Evolutionary conservation across 345 rosid genomes (phyloP), one percentile per base, ranked within the genome.

Genomic region (Euphorbia peplus): DNA sequence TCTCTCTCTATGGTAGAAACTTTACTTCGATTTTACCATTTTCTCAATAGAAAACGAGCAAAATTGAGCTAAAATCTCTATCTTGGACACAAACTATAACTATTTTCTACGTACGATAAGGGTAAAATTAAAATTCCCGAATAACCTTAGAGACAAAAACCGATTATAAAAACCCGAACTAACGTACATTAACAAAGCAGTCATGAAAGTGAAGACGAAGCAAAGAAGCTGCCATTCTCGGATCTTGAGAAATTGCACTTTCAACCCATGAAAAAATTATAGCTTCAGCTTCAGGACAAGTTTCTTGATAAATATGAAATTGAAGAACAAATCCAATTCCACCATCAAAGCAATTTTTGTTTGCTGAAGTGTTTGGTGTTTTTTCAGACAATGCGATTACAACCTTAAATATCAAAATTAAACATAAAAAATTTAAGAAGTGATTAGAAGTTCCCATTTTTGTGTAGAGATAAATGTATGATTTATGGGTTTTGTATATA

Each of bases 261-360:
- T 86, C 75, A 18, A 89, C 92, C 87, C 77, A 79, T 0, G 90
- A 79, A 60, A 83, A 86, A 70, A 93, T 76, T 6, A 83, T 64
- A 56, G 92, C 68, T 68, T 90, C 87, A 15, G 88, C 92, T 64
- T 85, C 87, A 0, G 97, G 97, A 58, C 93, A 93, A 67, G 80
- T 87, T 19, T 65, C 60, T 42, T 66, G 76, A 70, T 90, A 90
- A 29, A 75, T 68, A 48, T 77, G 65, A 39, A 89, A 72, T 64
- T 87, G 79, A 70, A 93, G 62, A 7, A 73, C 75, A 8, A 82
- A 52, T 35, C 81, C 86, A 55, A 82, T 79, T 46, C 72, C 81
- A 60, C 72, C 82, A 57, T 75, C 84, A 0, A 76, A 29, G 29
- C 96, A 90, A 65, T 80, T 82, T 72, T 82, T 75, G 7, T 77